Evolutionary conservation across 1,284 basidiomycete species (phyloP), one percentile per base, ranked within the genome.

Genomic region (Sanghuangporus sanghuang): DNA sequence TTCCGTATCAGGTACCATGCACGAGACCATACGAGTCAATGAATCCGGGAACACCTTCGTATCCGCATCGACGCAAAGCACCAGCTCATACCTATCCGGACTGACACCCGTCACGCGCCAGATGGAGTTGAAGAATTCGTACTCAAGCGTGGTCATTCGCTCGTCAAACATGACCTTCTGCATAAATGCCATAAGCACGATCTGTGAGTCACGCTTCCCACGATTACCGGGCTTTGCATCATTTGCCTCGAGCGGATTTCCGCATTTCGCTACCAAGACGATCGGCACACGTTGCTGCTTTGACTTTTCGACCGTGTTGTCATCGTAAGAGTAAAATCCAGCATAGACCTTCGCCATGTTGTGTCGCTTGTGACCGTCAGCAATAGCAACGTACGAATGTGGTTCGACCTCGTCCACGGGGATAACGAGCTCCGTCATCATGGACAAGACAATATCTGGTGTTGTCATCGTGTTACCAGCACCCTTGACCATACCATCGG

Each of bases 131-230:
- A 99, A 99, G 73, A 99, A 95, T 77, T 99, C 97, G 75, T 97
- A 99, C 78, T 99, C 96, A 74, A 99, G 93, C 50, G 96, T 97
- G 66, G 94, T 96, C 96, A 99, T 99, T 61, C 95, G 88, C 78
- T 99, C 96, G 77, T 99, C 96, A 74, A 98, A 99, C 86, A 98
- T 98, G 69, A 98, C 96, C 76, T 96, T 96, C 75, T 98, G 95
- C 75, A 99, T 83, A 81, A 99, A 99, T 58, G 86, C 86, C 96
- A 99, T 98, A 67, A 99, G 81, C 59, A 99, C 90, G 70, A 99
- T 96, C 77, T 99, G 97, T 72, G 89, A 92, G 79, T 99, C 97
- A 69, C 97, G 95, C 79, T 99, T 99, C 59, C 97, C 97, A 75
- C 96, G 90, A 77, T 99, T 99, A 63, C 97, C 97, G 2, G 96